Percentiles rank a stretch among this genome's conserved stretches.
Evolutionary conservation across 2,329 filamentous ascomycete genomes (phyloP).

Genomic region (Fusarium algeriense): DNA sequence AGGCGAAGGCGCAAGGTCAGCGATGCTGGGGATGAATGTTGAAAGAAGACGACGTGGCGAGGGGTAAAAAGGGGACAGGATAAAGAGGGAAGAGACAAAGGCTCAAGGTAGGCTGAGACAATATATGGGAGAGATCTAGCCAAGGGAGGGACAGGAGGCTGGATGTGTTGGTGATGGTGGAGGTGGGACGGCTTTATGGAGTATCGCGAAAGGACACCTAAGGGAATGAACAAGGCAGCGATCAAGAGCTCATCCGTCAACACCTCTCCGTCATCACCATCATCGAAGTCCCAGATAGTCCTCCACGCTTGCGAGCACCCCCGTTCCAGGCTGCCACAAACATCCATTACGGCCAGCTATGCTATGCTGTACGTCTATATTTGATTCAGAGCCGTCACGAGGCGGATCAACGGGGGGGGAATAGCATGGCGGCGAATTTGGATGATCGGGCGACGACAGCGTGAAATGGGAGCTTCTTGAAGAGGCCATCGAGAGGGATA

Average conservation of each 20-base stretch:
- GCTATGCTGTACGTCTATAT: conserved; percentile 23
- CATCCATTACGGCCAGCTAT: conserved; percentile 32
- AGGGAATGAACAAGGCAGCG: conserved; percentile 44
- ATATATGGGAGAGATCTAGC: conserved; percentile 23
- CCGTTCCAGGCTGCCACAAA: conserved; percentile 35
- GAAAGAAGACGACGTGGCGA: conserved; percentile 33
- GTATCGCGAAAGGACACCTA: conserved; percentile 49
- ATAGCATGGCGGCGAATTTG: conserved; percentile 32
- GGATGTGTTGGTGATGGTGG: conserved; percentile 42
- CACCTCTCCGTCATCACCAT: conserved; percentile 19
- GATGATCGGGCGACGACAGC: conserved; percentile 31
- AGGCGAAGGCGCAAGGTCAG: conserved; percentile 41
- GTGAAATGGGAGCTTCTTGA: conserved; percentile 27
- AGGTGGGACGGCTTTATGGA: conserved; percentile 43
- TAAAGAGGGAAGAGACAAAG: conserved; percentile 29
- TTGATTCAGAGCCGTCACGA: conserved; percentile 37
- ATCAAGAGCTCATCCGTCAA: conserved; percentile 30
- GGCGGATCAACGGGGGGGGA: conserved; percentile 37
- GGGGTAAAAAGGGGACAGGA: conserved; percentile 27
- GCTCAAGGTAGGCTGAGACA: conserved; percentile 33
- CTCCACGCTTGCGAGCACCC: conserved; percentile 2
- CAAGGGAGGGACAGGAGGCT: conserved; percentile 40
- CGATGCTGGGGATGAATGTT: conserved; percentile 21
- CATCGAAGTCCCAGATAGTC: conserved; percentile 13
- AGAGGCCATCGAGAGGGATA: conserved; percentile 41